Base-by-base conservation (phyloP, 2,329 filamentous ascomycete species). In the Fusarium cicatricum region DNA sequence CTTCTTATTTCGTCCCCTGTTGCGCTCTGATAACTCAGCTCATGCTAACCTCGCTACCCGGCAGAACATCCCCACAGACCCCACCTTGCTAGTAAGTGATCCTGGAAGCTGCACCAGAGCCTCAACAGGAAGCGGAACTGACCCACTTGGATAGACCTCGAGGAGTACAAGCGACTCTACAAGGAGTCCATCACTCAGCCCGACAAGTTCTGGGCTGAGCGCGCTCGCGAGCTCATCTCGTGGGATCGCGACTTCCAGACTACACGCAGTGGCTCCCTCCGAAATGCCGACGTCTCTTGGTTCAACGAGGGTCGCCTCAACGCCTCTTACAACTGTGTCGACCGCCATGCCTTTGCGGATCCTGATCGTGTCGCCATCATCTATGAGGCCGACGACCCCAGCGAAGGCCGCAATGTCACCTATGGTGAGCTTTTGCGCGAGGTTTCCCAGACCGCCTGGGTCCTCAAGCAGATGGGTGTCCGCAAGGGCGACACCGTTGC, bases 401-500 rank as follows among this genome's bases (percentile, higher is more conserved):
- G 78, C 48, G 90, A 96, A 73, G 93, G 95, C 72, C 92, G 94
- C 66, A 93, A 84, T 65, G 89, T 99, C 75, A 95, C 91, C 64
- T 99, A 98, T 70, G 86, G 90, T 69, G 93, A 99, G 83, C 89
- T 99, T 46, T 85, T 98, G 59, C 89, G 92, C 62, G 87, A 99
- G 76, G 94, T 99, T 45, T 97, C 90, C 71, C 90, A 86, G 76
- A 87, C 92, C 14, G 90, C 95, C 38, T 92, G 91, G 81, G 89
- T 90, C 19, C 84, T 99, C 67, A 97, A 93, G 83, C 86, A 94
- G 80, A 95, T 97, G 86, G 95, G 95, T 61, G 94, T 99, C 57
- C 88, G 90, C 81, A 98, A 97, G 83, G 95, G 95, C 51, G 95
- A 99, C 78, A 97, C 93, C 5, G 93, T 99, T 52, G 95, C 92